phyloP scores from a whole-genome alignment of 2,329 filamentous ascomycete species.

The Fusarium compactum region DNA sequence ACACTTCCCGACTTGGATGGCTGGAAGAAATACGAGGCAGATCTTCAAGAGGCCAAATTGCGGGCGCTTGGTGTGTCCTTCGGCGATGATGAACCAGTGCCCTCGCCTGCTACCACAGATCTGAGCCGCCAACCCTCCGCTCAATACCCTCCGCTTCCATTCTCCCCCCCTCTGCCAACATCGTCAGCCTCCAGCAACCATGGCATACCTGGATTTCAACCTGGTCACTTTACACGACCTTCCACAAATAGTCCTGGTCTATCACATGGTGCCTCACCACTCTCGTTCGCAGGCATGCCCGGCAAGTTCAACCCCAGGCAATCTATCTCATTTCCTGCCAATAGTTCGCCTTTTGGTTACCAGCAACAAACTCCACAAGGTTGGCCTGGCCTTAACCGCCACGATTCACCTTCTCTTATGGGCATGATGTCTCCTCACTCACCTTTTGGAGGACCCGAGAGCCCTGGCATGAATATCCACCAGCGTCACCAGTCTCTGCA shows the following conservation, averaged over 20 bases:
- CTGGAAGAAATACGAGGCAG: constrained; percentile 82
- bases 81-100: constrained; percentile 77
- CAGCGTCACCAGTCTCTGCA: constrained; percentile 71
- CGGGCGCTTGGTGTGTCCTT: constrained; percentile 89
- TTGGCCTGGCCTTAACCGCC: constrained; percentile 67
- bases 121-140: constrained; percentile 77
- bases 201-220: constrained; percentile 66
- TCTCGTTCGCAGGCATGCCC: constrained; percentile 71
- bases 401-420: constrained; percentile 72
- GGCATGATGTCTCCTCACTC: constrained; percentile 73
- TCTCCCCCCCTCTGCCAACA: constrained; percentile 85
- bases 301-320: constrained; percentile 76
- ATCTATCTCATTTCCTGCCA: constrained; percentile 75
- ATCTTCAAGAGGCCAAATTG: constrained; percentile 90
- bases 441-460: constrained; percentile 69
- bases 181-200: constrained; percentile 81
- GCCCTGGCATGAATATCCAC: constrained; percentile 60
- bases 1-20: constrained; percentile 77
- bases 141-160: constrained; percentile 80
- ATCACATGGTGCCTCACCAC: constrained; percentile 77
- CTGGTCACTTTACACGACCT: constrained; percentile 69
- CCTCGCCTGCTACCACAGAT: constrained; percentile 72
- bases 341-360: constrained; percentile 76
- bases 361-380: constrained; percentile 66
- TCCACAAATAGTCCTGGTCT: constrained; percentile 72